Evolutionary conservation across 371 early-diverging fungal species (phyloP).

Genomic region (Zopfochytrium polystomum): DNA sequence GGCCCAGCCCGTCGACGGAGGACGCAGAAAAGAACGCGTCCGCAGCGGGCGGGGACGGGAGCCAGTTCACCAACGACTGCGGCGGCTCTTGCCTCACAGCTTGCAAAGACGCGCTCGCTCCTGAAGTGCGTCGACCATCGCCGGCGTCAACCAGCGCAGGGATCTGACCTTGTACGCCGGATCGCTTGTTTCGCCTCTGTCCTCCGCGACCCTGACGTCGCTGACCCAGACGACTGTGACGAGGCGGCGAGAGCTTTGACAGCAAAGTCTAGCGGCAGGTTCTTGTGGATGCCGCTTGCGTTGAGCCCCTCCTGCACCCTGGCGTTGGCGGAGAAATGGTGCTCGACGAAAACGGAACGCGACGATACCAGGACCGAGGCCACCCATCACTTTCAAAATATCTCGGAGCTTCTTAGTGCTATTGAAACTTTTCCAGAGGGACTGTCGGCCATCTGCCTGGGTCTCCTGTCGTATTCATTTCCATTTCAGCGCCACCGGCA

Average conservation of each 20-base stretch:
- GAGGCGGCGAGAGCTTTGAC: slow-evolving; percentile 10
- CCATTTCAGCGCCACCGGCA: too few relatives aligned
- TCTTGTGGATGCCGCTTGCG: slow-evolving; percentile 22
- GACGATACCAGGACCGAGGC: too few relatives aligned
- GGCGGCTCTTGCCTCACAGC: too few relatives aligned
- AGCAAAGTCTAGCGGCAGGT: slow-evolving; percentile 8
- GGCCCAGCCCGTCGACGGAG: too few relatives aligned
- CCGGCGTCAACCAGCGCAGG: too few relatives aligned
- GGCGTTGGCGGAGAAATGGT: too few relatives aligned
- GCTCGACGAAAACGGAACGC: too few relatives aligned
- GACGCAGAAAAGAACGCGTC: neutral
- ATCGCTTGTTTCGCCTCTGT: too few relatives aligned
- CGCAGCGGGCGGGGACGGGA: neutral
- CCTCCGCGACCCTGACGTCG: neutral
- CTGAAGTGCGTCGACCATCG: too few relatives aligned
- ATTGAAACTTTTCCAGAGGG: slow-evolving; percentile 18
- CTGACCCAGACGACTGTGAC: slow-evolving; percentile 11
- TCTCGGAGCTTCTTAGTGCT: neutral
- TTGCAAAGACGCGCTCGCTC: neutral
- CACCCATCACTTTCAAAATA: neutral
- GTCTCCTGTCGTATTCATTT: slow-evolving; percentile 14
- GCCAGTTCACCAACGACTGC: too few relatives aligned
- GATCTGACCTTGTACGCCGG: too few relatives aligned
- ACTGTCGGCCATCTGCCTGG: slow-evolving; percentile 1
- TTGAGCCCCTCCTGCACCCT: slow-evolving; percentile 16